Conservation (phyloP, 2,329 filamentous ascomycete genomes). For the Fusarium pilosicola region DNA sequence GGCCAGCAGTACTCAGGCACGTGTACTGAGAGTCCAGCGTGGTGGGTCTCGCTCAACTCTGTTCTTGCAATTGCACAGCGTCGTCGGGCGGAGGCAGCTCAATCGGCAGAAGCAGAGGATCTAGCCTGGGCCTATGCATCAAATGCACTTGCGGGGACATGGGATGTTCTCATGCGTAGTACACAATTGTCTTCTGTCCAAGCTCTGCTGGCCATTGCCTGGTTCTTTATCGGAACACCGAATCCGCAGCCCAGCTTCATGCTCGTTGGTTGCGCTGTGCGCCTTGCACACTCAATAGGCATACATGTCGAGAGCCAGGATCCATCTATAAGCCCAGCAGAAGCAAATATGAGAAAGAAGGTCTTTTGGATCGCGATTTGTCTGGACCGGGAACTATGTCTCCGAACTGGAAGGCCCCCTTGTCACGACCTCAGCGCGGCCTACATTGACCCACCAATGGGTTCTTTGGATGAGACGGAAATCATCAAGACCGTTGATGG, state of each 20-base stretch:
- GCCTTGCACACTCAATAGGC: background rate
- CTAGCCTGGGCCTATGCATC: background rate
- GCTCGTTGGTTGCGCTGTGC: background rate
- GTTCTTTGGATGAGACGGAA: background rate
- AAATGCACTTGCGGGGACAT: background rate
- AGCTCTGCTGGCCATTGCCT: background rate
- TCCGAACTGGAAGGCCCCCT: background rate
- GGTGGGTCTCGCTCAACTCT: background rate
- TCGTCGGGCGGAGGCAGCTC: background rate
- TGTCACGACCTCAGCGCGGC: background rate
- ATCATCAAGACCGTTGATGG: background rate
- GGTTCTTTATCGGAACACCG: background rate
- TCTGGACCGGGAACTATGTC: background rate
- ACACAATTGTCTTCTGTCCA: background rate
- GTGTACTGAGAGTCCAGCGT: background rate
- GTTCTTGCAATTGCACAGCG: background rate
- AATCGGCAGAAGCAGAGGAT: background rate
- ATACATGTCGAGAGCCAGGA: background rate
- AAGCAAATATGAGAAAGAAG: background rate
- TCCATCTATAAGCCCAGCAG: background rate
- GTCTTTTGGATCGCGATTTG: background rate
- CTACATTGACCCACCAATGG: background rate
- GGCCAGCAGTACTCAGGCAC: background rate
- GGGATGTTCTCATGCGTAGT: background rate
- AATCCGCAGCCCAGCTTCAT: background rate